These are phyloP conservation scores for Aspergillus sp. DNA, from an alignment of 2,329 filamentous ascomycete genomes.

Conservation along the genomic window DNA sequence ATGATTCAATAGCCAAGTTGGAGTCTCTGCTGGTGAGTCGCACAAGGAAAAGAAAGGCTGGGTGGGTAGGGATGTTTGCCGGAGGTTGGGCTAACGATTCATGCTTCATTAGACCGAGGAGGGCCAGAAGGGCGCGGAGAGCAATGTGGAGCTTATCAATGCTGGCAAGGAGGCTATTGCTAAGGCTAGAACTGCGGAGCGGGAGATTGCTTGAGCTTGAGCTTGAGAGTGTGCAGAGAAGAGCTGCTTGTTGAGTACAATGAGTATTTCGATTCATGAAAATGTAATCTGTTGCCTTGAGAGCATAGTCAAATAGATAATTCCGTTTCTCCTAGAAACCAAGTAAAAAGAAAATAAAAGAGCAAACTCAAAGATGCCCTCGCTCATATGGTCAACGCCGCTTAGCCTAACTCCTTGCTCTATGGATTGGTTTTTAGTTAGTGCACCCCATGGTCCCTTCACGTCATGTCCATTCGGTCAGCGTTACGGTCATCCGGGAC, in stretches of 20 bases:
- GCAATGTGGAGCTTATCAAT: slow-evolving; percentile 42
- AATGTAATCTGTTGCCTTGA: slow-evolving; percentile 1
- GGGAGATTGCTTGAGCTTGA: slow-evolving; percentile 36
- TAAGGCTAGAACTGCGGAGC: slow-evolving; percentile 38
- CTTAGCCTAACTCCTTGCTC: slow-evolving; percentile 28
- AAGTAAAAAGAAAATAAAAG: background rate
- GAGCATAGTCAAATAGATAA: background rate
- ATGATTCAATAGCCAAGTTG: slow-evolving; percentile 68
- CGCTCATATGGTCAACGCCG: slow-evolving; percentile 17
- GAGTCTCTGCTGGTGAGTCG: slow-evolving; percentile 72
- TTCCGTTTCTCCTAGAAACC: background rate
- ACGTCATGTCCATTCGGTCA: slow-evolving; percentile 67
- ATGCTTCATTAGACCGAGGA: slow-evolving; percentile 33
- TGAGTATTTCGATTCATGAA: background rate
- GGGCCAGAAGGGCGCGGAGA: slow-evolving; percentile 39
- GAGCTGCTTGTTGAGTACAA: background rate
- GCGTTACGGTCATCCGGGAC: slow-evolving; percentile 46
- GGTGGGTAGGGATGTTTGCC: background rate
- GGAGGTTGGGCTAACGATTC: background rate
- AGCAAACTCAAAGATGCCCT: background rate
- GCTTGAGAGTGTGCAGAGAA: slow-evolving; percentile 21
- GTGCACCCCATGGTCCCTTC: slow-evolving; percentile 4
- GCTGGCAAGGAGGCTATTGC: slow-evolving; percentile 44
- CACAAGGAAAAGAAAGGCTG: background rate
- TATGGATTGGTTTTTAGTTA: slow-evolving; percentile 12